Percentiles rank a stretch among this genome's conserved stretches.
These are phyloP conservation scores for Candida tropicalis DNA, from an alignment of 1,139 yeast species.

Conservation along the genomic window DNA sequence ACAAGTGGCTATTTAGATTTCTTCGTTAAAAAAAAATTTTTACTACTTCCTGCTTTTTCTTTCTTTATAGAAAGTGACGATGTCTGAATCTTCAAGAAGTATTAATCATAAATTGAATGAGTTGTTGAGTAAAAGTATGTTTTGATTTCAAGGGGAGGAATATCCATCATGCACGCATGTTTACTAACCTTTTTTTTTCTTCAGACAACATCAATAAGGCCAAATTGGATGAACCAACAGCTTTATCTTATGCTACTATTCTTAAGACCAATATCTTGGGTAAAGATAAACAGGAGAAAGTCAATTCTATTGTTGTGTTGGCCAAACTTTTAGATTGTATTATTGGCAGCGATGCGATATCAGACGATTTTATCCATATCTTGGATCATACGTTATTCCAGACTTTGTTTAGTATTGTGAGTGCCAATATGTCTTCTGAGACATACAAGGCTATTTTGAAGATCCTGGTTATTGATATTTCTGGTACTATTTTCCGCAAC, in stretches of 20 bases:
- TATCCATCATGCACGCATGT: background rate
- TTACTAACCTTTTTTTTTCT: background rate
- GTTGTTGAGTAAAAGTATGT: conserved; percentile 42
- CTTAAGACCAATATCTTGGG: conserved; percentile 46
- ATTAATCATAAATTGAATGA: conserved; percentile 51
- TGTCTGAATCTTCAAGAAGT: conserved; percentile 43
- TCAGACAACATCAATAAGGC: conserved; percentile 29
- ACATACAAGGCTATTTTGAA: conserved; percentile 53
- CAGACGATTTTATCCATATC: conserved; percentile 38
- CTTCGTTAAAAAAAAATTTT: background rate
- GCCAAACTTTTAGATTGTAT: conserved; percentile 54
- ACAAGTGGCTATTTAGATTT: background rate
- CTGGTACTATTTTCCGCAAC: conserved; percentile 46
- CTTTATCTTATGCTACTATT: conserved; percentile 37
- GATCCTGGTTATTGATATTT: conserved; percentile 44
- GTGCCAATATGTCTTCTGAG: conserved; percentile 50
- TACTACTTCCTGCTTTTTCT: background rate
- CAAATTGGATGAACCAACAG: conserved; percentile 38
- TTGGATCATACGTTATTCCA: conserved; percentile 47
- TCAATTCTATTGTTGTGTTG: conserved; percentile 54
- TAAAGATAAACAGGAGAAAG: conserved; percentile 53
- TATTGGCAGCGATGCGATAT: conserved; percentile 40
- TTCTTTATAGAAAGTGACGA: conserved; percentile 6
- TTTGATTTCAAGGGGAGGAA: background rate
- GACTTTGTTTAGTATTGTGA: conserved; percentile 47